Evolutionary conservation across 768 basidiomycete species (phyloP).

Genomic region (Pleurotus djamor): DNA sequence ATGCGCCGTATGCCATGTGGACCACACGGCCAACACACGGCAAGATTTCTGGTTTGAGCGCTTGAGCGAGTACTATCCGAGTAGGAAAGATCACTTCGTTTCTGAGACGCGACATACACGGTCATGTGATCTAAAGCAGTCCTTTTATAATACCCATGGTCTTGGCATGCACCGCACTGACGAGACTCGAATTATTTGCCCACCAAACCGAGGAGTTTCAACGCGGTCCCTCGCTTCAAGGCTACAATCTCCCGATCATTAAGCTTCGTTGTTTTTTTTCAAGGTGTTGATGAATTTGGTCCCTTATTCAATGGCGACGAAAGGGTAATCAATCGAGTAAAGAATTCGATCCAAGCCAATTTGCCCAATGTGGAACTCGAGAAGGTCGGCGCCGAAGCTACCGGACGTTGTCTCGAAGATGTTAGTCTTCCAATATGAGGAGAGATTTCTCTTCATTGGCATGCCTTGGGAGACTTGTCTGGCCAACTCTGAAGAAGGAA

Average conservation of each 20-base stretch:
- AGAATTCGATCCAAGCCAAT: slow-evolving; percentile 38
- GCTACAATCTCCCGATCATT: not conserved
- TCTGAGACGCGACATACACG: too few species aligned
- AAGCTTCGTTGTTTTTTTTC: not conserved
- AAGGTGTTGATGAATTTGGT: not conserved
- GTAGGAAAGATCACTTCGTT: too few species aligned
- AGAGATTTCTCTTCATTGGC: slow-evolving; percentile 33
- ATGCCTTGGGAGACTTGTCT: slow-evolving; percentile 24
- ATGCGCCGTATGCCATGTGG: too few species aligned
- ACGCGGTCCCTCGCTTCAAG: not conserved
- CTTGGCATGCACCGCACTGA: too few species aligned
- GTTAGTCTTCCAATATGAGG: slow-evolving; percentile 35
- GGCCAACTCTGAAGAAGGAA: slow-evolving; percentile 22
- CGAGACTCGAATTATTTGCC: too few species aligned
- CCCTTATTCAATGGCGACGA: slow-evolving; percentile 15
- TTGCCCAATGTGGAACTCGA: slow-evolving; percentile 34
- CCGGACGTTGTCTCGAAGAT: slow-evolving; percentile 38
- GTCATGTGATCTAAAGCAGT: too few species aligned
- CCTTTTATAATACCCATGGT: too few species aligned
- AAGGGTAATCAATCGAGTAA: slow-evolving; percentile 38
- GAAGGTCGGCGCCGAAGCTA: slow-evolving; percentile 35
- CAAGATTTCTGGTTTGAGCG: too few species aligned
- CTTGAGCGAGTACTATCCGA: too few species aligned
- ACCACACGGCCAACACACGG: too few species aligned
- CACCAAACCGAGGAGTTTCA: not conserved